Evolutionary conservation across 225 moss, liverwort and hornwort species (phyloP).

Genomic region (Bryum argenteum): DNA sequence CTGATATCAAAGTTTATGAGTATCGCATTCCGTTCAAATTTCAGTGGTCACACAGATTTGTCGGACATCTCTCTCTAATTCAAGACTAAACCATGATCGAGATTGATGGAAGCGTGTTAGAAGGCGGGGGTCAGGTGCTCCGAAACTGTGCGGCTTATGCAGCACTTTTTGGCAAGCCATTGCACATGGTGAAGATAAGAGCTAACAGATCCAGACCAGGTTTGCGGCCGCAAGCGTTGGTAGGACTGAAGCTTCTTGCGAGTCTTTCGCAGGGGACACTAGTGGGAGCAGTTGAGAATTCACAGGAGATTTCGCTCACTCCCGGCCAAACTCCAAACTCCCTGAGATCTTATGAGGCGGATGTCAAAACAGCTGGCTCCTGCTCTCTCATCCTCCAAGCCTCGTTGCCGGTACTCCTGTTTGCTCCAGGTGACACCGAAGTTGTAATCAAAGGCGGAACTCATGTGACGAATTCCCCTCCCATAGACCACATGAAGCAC

Average conservation of each 20-base stretch:
- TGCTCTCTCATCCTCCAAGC: constrained; percentile 24
- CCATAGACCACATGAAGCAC: constrained; percentile 22
- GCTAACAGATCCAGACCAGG: constrained; percentile 20
- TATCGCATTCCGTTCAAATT: not conserved
- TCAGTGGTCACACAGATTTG: not conserved
- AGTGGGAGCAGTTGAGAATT: constrained; percentile 23
- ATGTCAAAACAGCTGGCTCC: constrained; percentile 24
- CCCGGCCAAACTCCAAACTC: not conserved
- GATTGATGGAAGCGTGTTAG: constrained; percentile 26
- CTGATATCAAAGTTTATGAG: too few species aligned
- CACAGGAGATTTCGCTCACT: constrained; percentile 22
- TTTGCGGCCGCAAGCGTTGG: constrained; percentile 24
- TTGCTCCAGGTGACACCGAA: not conserved
- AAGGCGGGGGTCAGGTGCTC: constrained; percentile 32
- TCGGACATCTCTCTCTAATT: not conserved
- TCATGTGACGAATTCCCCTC: constrained; percentile 19
- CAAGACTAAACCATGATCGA: not conserved
- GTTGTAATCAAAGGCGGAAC: constrained; percentile 24
- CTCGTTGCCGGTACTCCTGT: constrained; percentile 21
- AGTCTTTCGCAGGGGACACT: not conserved
- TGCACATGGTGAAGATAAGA: constrained; percentile 26
- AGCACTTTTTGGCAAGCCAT: constrained; percentile 8
- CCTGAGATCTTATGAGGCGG: constrained; percentile 4
- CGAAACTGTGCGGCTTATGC: constrained; percentile 30
- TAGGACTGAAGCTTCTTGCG: constrained; percentile 17